phyloP scores from a whole-genome alignment of 306 rosid species.

The Ormosia emarginata region DNA sequence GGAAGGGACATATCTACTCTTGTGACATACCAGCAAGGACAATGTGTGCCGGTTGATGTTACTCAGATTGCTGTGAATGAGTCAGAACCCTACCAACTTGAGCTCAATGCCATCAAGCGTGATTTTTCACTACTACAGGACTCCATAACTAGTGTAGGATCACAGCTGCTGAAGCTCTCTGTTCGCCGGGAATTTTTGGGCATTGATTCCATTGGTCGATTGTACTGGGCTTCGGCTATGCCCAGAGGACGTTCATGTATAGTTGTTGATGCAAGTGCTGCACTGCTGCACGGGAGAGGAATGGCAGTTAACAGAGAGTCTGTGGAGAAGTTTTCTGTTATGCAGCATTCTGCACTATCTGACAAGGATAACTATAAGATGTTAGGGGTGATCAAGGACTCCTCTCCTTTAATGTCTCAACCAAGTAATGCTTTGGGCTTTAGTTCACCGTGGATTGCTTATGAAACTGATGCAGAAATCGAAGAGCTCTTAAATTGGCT shows the following conservation, averaged over 20 bases:
- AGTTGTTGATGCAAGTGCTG: slow-evolving; percentile 63
- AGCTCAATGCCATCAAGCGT: slow-evolving; percentile 66
- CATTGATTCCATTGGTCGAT: slow-evolving; percentile 64
- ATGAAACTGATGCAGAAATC: slow-evolving; percentile 71
- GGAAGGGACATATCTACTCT: slow-evolving; percentile 41
- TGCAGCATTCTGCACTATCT: slow-evolving; percentile 35
- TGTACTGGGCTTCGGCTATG: slow-evolving; percentile 73
- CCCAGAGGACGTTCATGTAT: slow-evolving; percentile 49
- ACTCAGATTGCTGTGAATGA: slow-evolving; percentile 45
- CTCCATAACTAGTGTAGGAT: slow-evolving; percentile 52
- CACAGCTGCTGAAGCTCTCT: slow-evolving; percentile 64
- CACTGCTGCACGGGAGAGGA: slow-evolving; percentile 32
- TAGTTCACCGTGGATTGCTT: slow-evolving; percentile 62
- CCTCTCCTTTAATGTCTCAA: slow-evolving; percentile 34
- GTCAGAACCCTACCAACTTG: slow-evolving; percentile 50
- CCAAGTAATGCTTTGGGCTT: slow-evolving; percentile 26
- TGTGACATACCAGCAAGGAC: slow-evolving; percentile 48
- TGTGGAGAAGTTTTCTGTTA: slow-evolving; percentile 30
- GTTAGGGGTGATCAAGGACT: slow-evolving; percentile 40
- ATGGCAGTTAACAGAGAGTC: slow-evolving; percentile 25
- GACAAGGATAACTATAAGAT: slow-evolving; percentile 24
- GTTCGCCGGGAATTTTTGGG: slow-evolving; percentile 87
- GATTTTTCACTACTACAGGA: slow-evolving; percentile 60
- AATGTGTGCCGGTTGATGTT: slow-evolving; percentile 34
- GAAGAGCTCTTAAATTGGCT: slow-evolving; percentile 71